phyloP scores from a whole-genome alignment of 208 protist genomes.

The Naegleria lovaniensis region DNA sequence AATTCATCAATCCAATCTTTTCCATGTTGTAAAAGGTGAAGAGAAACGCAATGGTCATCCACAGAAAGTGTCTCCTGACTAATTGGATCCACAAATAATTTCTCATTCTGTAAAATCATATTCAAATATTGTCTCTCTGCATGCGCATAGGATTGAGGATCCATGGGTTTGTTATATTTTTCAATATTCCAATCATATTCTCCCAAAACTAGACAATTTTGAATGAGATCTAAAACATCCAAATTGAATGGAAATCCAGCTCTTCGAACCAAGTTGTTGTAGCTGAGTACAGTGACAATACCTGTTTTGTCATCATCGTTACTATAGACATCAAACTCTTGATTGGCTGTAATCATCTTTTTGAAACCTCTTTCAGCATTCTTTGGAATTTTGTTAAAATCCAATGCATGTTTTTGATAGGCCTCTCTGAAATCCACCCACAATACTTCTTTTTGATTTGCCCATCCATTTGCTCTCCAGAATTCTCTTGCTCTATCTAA shows the following conservation, averaged over 20 bases:
- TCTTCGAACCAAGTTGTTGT: not conserved
- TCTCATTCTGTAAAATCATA: not conserved
- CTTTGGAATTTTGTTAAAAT: not conserved
- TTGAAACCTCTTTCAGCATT: conserved; percentile 16
- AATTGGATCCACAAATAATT: conserved; percentile 25
- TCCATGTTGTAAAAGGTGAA: not conserved
- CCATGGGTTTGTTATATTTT: not conserved
- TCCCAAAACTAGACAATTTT: not conserved
- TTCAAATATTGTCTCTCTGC: not conserved
- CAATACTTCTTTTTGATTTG: not conserved
- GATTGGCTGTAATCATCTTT: not conserved
- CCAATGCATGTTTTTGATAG: not conserved
- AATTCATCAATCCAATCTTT: not conserved
- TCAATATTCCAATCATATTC: not conserved
- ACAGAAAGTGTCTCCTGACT: conserved; percentile 4
- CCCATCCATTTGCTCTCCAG: not conserved
- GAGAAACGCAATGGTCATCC: conserved; percentile 7
- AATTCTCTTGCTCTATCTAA: not conserved
- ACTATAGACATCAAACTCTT: not conserved
- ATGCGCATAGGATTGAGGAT: not conserved
- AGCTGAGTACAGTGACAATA: not conserved
- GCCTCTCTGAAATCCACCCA: not conserved
- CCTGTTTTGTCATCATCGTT: not conserved
- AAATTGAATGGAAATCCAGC: conserved; percentile 19
- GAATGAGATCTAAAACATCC: not conserved